Evolutionary conservation across 169 alveolate genomes (phyloP).

Genomic region (Cryptosporidium tyzzeri): DNA sequence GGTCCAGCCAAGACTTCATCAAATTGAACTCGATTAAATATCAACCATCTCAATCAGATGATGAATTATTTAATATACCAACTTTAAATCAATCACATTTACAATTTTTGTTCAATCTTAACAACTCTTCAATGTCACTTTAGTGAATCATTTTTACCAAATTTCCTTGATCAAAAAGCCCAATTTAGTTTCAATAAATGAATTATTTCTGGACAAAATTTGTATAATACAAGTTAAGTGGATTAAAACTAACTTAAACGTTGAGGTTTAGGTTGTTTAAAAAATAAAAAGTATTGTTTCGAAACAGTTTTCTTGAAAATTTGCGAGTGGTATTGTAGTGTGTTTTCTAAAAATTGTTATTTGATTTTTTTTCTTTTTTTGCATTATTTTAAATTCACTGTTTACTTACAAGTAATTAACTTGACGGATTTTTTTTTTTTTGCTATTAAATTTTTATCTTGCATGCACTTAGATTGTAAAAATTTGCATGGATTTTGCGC

Average conservation of each 20-base stretch:
- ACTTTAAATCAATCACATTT: slow-evolving; percentile 70
- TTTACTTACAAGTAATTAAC: neutral
- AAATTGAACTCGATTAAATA: slow-evolving; percentile 51
- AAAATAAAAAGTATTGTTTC: neutral
- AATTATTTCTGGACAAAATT: neutral
- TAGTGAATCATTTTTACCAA: neutral
- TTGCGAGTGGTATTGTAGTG: slow-evolving; percentile 5
- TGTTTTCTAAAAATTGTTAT: slow-evolving; percentile 7
- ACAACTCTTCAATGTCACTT: slow-evolving; percentile 33
- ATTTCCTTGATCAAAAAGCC: neutral
- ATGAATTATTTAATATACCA: slow-evolving; percentile 58
- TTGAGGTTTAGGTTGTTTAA: slow-evolving; percentile 71
- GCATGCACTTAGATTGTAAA: neutral
- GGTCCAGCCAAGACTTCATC: slow-evolving; percentile 58
- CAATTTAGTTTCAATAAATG: neutral
- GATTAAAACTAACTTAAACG: slow-evolving; percentile 48
- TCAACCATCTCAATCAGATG: slow-evolving; percentile 72
- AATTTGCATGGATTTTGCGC: neutral
- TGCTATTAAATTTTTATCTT: neutral
- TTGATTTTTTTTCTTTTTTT: neutral
- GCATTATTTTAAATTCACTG: neutral
- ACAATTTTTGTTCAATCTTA: slow-evolving; percentile 55
- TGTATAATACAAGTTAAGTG: neutral
- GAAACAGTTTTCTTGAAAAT: slow-evolving; percentile 4
- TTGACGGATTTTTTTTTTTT: neutral